Conservation (phyloP, 2,329 filamentous ascomycete species). For the Dryadomyces quercivorus region DNA sequence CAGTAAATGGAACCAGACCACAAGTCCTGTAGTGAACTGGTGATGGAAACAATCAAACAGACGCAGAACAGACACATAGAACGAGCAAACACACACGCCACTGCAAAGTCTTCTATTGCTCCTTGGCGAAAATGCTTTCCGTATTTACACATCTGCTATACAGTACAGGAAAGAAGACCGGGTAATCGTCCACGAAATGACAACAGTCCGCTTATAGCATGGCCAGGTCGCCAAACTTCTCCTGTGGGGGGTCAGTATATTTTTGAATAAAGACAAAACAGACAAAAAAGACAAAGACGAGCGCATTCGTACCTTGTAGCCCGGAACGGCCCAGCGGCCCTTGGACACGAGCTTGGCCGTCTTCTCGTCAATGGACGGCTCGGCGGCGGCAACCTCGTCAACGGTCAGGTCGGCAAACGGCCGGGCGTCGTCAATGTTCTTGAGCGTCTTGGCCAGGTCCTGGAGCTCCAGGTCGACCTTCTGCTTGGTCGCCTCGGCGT, state of each 20-base stretch:
- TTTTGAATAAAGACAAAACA: no score
- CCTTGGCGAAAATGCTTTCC: background rate
- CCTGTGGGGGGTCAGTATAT: constrained; percentile 52
- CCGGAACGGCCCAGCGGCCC: constrained; percentile 95
- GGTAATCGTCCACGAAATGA: constrained; percentile 16
- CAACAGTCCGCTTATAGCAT: constrained; percentile 53
- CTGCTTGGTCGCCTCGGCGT: constrained; percentile 90
- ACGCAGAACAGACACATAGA: background rate
- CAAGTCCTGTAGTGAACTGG: no score
- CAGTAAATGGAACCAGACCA: no score
- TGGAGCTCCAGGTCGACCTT: constrained; percentile 91
- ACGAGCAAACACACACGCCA: background rate
- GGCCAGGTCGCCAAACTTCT: constrained; percentile 97
- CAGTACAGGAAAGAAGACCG: constrained; percentile 36
- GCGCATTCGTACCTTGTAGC: constrained; percentile 74
- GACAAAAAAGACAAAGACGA: background rate
- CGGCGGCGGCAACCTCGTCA: constrained; percentile 87
- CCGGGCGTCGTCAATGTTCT: constrained; percentile 93
- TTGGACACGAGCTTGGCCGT: constrained; percentile 89
- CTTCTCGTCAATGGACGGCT: constrained; percentile 96
- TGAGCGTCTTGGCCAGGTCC: constrained; percentile 86
- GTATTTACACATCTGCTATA: constrained; percentile 50
- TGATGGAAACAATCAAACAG: no score
- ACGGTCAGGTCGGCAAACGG: constrained; percentile 97
- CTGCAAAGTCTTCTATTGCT: background rate